These are phyloP conservation scores for Solanum clarkiae DNA, from an alignment of 257 asterid species.

Conservation along the genomic window DNA sequence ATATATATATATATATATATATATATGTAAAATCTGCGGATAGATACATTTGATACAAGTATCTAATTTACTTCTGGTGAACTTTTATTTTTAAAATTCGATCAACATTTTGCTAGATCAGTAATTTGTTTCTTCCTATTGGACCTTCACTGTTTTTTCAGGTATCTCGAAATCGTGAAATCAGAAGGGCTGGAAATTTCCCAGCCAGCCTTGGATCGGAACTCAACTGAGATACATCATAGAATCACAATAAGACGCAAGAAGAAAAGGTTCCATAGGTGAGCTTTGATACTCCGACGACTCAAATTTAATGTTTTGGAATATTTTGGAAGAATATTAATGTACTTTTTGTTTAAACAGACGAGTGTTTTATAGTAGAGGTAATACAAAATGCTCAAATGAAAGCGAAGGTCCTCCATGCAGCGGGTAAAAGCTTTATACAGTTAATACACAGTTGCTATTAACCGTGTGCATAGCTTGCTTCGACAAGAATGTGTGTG, in stretches of 20 bases:
- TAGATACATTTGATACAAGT: not conserved
- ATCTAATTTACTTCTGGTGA: not conserved
- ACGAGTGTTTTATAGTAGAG: conserved; percentile 76
- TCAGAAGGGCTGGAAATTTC: conserved; percentile 89
- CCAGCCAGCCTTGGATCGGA: conserved; percentile 98
- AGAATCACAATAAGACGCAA: conserved; percentile 79
- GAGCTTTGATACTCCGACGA: not conserved
- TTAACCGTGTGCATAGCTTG: not conserved
- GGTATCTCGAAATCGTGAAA: conserved; percentile 72
- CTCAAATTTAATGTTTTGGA: not conserved
- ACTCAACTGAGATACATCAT: conserved; percentile 95
- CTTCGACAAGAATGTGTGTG: not conserved
- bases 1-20: not conserved
- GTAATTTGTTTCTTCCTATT: not conserved
- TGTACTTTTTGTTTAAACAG: conserved; percentile 25
- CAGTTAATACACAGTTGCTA: not conserved
- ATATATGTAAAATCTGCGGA: too few species aligned
- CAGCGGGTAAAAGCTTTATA: conserved; percentile 43
- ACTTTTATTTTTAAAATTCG: not conserved
- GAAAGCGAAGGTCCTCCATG: conserved; percentile 93
- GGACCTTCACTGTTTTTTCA: conserved; percentile 2
- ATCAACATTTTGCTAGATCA: not conserved
- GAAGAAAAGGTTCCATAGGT: conserved; percentile 66
- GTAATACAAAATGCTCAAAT: conserved; percentile 65
- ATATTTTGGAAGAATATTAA: not conserved